phyloP scores from a whole-genome alignment of 257 asterid species.

The Fraxinus americana region DNA sequence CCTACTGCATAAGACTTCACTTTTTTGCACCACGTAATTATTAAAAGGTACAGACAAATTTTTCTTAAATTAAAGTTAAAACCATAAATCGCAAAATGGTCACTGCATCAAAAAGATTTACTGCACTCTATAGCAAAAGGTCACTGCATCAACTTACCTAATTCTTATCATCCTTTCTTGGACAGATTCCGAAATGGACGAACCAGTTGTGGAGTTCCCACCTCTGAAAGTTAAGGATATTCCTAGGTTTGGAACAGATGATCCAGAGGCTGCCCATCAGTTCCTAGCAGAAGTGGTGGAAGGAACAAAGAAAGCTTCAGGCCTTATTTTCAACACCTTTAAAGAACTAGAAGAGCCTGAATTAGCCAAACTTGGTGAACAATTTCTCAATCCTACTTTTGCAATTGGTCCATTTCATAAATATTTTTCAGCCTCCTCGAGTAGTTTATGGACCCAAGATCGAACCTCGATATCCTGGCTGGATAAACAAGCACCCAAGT shows the following conservation, averaged over 20 bases:
- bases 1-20: no score
- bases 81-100: no score
- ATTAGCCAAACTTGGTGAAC: constrained; percentile 15
- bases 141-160: neutral
- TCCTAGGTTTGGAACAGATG: constrained; percentile 8
- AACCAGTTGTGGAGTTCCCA: constrained; percentile 29
- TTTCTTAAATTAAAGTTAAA: no score
- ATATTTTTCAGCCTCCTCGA: constrained; percentile 31
- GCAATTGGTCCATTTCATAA: constrained; percentile 42
- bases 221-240: constrained; percentile 39
- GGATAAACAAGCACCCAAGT: constrained; percentile 29
- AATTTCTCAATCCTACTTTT: constrained; percentile 27
- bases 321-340: constrained; percentile 35
- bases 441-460: constrained; percentile 41
- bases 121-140: no score
- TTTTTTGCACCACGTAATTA: no score
- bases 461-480: constrained; percentile 38
- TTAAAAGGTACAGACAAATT: no score
- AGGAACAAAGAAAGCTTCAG: constrained; percentile 30
- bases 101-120: neutral
- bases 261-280: constrained; percentile 16
- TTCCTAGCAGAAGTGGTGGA: constrained; percentile 17
- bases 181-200: constrained; percentile 34
- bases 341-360: constrained; percentile 32
- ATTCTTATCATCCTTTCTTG: neutral